Evolutionary conservation across 352 stramenopile genomes (phyloP).

Genomic region (Phytophthora sp.): DNA sequence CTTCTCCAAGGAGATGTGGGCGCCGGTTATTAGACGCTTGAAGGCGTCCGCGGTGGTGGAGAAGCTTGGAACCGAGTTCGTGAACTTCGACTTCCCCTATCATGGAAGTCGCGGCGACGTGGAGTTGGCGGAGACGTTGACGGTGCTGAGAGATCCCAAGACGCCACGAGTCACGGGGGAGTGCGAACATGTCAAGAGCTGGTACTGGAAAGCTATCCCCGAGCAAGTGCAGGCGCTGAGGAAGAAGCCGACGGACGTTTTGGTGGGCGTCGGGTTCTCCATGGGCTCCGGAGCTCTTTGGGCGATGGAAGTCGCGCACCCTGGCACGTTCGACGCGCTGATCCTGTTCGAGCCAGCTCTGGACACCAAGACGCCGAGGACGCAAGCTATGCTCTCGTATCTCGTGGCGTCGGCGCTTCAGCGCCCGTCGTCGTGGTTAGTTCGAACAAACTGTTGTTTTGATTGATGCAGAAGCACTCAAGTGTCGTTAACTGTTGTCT

Average conservation of each 20-base stretch:
- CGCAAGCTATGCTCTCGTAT: slow-evolving; percentile 27
- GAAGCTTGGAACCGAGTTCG: slow-evolving; percentile 26
- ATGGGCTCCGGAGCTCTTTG: slow-evolving; percentile 43
- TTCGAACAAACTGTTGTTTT: background rate
- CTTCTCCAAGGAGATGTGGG: slow-evolving; percentile 53
- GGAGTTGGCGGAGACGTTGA: slow-evolving; percentile 18
- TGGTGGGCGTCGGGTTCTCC: slow-evolving; percentile 52
- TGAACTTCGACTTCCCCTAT: slow-evolving; percentile 43
- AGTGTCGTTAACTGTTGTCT: background rate
- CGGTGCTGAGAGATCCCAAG: slow-evolving; percentile 22
- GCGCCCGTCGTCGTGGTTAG: slow-evolving; percentile 25
- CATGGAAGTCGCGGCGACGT: slow-evolving; percentile 34
- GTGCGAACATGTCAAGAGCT: slow-evolving; percentile 19
- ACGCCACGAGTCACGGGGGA: slow-evolving; percentile 13
- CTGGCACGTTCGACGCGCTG: slow-evolving; percentile 48
- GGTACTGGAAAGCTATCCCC: slow-evolving; percentile 9
- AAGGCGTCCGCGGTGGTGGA: slow-evolving; percentile 20
- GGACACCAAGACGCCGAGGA: slow-evolving; percentile 24
- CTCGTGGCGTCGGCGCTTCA: slow-evolving; percentile 29
- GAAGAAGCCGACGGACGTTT: slow-evolving; percentile 10
- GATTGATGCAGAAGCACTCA: background rate
- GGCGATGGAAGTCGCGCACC: slow-evolving; percentile 32
- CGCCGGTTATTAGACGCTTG: slow-evolving; percentile 35
- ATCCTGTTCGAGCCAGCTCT: slow-evolving; percentile 49
- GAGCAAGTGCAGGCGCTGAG: slow-evolving; percentile 4